Evolutionary conservation across 2,329 filamentous ascomycete species (phyloP), one percentile per base, ranked within the genome.

Genomic region (Penicillium sp.): DNA sequence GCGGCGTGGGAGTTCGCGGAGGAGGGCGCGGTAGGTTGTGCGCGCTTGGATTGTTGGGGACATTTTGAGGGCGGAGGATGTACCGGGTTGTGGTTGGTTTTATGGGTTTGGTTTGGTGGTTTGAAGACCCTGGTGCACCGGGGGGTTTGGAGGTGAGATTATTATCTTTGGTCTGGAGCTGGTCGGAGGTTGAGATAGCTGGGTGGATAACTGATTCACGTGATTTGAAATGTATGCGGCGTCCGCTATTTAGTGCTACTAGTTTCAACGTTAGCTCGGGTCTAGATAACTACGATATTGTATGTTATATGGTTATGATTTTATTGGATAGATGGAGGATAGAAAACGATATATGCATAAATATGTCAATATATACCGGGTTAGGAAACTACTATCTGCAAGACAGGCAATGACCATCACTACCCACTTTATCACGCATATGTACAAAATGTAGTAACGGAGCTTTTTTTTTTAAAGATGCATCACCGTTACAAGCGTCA

Each of bases 1-100:
- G 6, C 87, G 88, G 8, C 89, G 84, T 2, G 93, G 93, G 9
- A 97, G 86, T 79, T 97, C 92, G 75, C 93, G 91, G 56, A 97
- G 86, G 71, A 97, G 82, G 42, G 88, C 84, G 69, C 93, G 90
- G 83, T 97, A 97, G 71, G 96, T 83, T 37, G 91, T 86, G 69
- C 91, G 90, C 41, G 83, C 73, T 61, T 81, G 74, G 40, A 76
- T 68, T 47, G 74, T 43, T 59, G 66, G 33, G 17, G 60, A 48
- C 58, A 69, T 70, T 66, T 59, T 62, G 60, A 48, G 13, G 12
- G 6, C 0, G 13, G 43, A 38, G 13, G 4, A 10, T 17, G 19
- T 23, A 3, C 19, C 19, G 29, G 9, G 7, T 7, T 12, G 23
- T n/a, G 33, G 1, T 47, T 48, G 45, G 42, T 27, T 25, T 12